Evolutionary conservation across 352 stramenopile genomes (phyloP), one percentile per base, ranked within the genome.

Genomic region (Globisporangium nunn): DNA sequence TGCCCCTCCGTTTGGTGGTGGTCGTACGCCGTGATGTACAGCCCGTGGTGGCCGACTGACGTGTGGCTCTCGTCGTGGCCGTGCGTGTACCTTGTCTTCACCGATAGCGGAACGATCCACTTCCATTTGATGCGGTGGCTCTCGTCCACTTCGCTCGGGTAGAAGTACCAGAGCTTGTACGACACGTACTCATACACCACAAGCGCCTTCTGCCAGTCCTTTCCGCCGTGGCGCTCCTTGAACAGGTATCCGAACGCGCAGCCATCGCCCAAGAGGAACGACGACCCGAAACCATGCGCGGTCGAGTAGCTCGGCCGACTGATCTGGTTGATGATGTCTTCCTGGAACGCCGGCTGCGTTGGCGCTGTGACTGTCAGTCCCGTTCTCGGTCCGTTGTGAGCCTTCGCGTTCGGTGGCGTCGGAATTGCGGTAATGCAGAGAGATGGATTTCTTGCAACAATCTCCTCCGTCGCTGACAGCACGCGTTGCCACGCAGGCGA

Each of bases 81-180:
- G 56, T 95, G 85, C 6, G 81, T 91, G 59, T 93, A 95, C 14
- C 82, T 74, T 15, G 67, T 81, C 31, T 72, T 74, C 11, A 95
- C 82, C 6, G 74, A 75, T 31, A 92, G 64, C 18, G 85, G 85
- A 0, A 95, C 70, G 49, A 95, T 90, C 85, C 85, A 95, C 59
- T 92, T 90, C 85, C 85, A 95, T 62, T 85, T 72, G 64, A 95
- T 95, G 29, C 74, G 66, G 37, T 93, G 75, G 4, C 74, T 77
- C 59, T 88, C 78, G 58, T 95, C 83, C 31, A 92, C 78, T 60
- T 92, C 82, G 50, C 78, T 91, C 44, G 85, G 85, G 46, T 93
- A 91, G 60, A 95, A 95, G 65, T 91, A 95, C 85, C 85, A 95
- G 18, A 95, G 56, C 63, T 95, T 95, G 70, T 93, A 84, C 43